Evolutionary conservation across 306 rosid species (phyloP).

Genomic region (Rosa persica): DNA sequence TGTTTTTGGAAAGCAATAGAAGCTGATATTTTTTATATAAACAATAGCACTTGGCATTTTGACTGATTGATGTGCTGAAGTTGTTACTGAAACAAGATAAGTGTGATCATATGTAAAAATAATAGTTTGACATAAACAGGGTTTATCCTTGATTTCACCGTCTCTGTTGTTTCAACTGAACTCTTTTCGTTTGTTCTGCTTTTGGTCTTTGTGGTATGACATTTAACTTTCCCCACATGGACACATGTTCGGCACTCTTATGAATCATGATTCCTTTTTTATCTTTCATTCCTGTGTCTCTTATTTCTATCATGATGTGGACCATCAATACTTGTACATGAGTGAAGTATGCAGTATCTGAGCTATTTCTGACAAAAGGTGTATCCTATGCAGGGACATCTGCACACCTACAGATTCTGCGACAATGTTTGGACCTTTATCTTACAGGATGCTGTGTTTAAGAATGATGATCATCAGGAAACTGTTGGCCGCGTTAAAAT

Average conservation of each 20-base stretch:
- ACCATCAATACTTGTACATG: not conserved
- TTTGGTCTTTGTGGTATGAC: not conserved
- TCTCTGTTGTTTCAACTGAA: not conserved
- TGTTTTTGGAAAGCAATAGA: not conserved
- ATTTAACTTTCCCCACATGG: not conserved
- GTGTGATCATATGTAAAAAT: not conserved
- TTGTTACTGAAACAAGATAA: not conserved
- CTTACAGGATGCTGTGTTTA: slow-evolving; percentile 62
- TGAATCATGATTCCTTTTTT: not conserved
- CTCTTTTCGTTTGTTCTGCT: not conserved
- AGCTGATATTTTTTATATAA: not conserved
- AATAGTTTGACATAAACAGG: not conserved
- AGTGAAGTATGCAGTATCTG: not conserved
- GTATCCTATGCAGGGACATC: slow-evolving; percentile 69
- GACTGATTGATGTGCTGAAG: not conserved
- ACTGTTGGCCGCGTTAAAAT: slow-evolving; percentile 71
- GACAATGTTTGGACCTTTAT: slow-evolving; percentile 98
- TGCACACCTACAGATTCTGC: slow-evolving; percentile 95
- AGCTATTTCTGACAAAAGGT: not conserved
- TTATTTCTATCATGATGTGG: not conserved
- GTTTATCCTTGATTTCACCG: not conserved
- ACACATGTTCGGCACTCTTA: not conserved
- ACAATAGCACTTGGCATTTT: not conserved
- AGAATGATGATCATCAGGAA: slow-evolving; percentile 71
- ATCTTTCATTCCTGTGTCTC: not conserved